Conservation (phyloP, 1,284 basidiomycete species). For the Pulveroboletus ridleyi region DNA sequence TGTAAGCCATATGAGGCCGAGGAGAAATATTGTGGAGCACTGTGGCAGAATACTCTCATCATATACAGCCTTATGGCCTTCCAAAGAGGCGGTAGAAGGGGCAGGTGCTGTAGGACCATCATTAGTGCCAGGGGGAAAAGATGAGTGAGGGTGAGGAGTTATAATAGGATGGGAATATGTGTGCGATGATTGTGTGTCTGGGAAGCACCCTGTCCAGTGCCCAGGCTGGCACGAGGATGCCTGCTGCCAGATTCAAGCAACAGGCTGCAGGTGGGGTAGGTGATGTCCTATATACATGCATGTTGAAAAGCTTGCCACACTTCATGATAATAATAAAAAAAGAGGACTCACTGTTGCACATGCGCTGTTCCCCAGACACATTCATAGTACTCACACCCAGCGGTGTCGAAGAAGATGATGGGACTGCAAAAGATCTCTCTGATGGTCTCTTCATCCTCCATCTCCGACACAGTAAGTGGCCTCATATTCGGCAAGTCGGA, state of each 20-base stretch:
- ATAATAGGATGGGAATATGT: too few relatives aligned
- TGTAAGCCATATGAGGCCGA: slow-evolving; percentile 93
- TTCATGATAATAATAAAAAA: too few relatives aligned
- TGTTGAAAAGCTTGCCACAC: too few relatives aligned
- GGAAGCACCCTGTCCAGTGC: too few relatives aligned
- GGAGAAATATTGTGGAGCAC: slow-evolving; percentile 78
- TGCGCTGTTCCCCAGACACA: too few relatives aligned
- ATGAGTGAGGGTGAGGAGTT: slow-evolving; percentile 42
- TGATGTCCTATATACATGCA: too few relatives aligned
- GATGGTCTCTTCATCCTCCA: slow-evolving; percentile 60
- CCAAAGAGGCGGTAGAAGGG: slow-evolving; percentile 61
- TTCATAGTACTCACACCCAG: slow-evolving; percentile 93
- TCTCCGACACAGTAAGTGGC: slow-evolving; percentile 44
- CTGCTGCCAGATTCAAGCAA: too few relatives aligned
- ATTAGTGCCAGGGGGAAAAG: slow-evolving; percentile 42
- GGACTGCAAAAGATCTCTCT: slow-evolving; percentile 78
- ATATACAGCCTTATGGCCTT: slow-evolving; percentile 78
- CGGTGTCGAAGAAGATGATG: slow-evolving; percentile 94
- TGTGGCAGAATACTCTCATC: slow-evolving; percentile 87
- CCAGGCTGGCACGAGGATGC: too few relatives aligned
- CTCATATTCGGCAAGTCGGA: slow-evolving; percentile 66
- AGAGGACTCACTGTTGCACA: too few relatives aligned
- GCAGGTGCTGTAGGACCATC: slow-evolving; percentile 18
- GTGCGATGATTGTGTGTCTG: too few relatives aligned
- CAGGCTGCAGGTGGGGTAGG: too few relatives aligned